Base-by-base conservation (phyloP, 495 filamentous ascomycete genomes). In the Trichoderma erinaceum region DNA sequence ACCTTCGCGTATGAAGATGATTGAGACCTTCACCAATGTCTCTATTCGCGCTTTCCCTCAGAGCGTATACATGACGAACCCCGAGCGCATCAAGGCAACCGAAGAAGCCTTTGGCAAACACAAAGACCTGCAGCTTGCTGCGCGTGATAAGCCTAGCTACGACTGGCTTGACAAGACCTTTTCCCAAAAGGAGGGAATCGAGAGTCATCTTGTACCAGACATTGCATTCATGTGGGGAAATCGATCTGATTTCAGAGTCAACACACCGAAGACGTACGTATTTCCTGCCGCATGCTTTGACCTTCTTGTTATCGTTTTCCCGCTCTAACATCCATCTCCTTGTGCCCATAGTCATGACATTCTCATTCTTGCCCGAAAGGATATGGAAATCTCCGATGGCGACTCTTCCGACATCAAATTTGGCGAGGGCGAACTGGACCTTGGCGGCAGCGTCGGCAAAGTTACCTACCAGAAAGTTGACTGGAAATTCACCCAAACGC, bases 171-270 rank as follows among this genome's bases (percentile, higher is more conserved):
- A 69, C 10, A 56, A 70, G 32, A 70, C 65, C 10, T 70, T 70
- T 56, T 58, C 66, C 12, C 27, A 35, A 8, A 50, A 43, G 21
- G 43, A 67, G 41, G 70, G 67, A 1, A 64, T 72, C 3, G 13
- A 43, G 18, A 29, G 35, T 32, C 65, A 68, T 16, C 69, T 72
- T 35, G 64, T 67, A 5, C 70, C 70, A 11, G 70, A 72, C 41
- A 70, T 72, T 66, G 70, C 70, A n/a, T 72, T 72, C 41, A 68
- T 70, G 69, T 72, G 70, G 70, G 70, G 70, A 15, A 66, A 65
- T 48, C 50, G 70, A 35, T 66, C 70, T 16, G 70, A 72, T 41
- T 70, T 72, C 61, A 41, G 70, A 16, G 63, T 64, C 29, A 70
- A 71, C 15, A 61, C 50, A 13, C 58, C 67, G 7, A 71, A 71